Evolutionary conservation across 2,329 filamentous ascomycete species (phyloP).

Genomic region (Pseudogymnoascus sp.): DNA sequence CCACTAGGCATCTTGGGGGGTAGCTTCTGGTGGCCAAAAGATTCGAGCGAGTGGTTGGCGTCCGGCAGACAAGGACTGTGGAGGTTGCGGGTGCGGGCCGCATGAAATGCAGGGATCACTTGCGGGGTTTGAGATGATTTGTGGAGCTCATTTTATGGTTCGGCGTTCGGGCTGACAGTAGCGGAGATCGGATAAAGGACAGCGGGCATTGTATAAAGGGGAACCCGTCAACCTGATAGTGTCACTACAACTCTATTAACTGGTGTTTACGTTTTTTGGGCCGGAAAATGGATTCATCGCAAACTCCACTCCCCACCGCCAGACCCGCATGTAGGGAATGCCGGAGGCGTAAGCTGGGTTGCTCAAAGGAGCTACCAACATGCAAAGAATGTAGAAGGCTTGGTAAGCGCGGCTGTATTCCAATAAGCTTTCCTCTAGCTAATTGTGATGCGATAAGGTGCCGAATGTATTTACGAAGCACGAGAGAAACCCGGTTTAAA

Average conservation of each 20-base stretch:
- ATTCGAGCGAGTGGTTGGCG: background rate
- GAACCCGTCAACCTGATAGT: background rate
- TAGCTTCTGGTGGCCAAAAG: background rate
- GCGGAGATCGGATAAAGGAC: background rate
- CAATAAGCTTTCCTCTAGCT: background rate
- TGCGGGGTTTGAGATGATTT: background rate
- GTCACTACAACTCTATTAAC: background rate
- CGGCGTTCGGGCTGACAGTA: background rate
- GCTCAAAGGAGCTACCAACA: conserved; percentile 30
- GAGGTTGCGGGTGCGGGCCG: background rate
- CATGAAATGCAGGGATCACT: background rate
- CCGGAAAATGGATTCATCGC: background rate
- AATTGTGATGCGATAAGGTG: conserved; percentile 9
- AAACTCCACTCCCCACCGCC: background rate
- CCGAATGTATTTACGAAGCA: conserved; percentile 28
- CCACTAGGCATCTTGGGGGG: background rate
- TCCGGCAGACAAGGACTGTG: background rate
- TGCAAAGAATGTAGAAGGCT: conserved; percentile 29
- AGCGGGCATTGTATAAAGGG: conserved; percentile 3
- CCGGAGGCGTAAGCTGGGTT: conserved; percentile 30
- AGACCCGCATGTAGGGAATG: conserved; percentile 30
- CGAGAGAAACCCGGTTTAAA: conserved; percentile 33
- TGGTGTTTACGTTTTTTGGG: background rate
- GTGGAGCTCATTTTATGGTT: background rate
- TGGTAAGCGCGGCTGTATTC: conserved; percentile 17